Evolutionary conservation across 2,329 filamentous ascomycete genomes (phyloP), one percentile per base, ranked within the genome.

Genomic region (Sordariomycetes sp.): DNA sequence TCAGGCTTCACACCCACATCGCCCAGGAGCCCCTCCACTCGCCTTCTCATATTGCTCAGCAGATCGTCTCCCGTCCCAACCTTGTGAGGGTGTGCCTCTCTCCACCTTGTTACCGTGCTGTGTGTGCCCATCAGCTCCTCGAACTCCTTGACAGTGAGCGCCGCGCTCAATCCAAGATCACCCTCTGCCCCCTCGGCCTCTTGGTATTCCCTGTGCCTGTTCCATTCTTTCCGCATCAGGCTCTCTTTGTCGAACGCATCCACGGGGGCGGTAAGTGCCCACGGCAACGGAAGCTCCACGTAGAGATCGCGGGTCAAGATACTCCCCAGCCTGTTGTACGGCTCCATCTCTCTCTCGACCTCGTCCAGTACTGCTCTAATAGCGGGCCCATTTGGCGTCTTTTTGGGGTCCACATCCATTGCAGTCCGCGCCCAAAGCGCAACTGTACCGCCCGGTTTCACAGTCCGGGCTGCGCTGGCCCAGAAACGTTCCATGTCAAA

Each of bases 401-500:
- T 64, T 10, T 61, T 59, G n/a, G 43, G 14, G 58, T 73, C 65
- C 3, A 70, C 59, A 11, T 60, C 59, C 24, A 70, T 61, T 1
- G 63, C 60, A 6, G 70, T 71, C 3, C 65, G 67, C 0, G 69
- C 68, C 78, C 79, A 83, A 1, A 84, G 59, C 0, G 79, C 79
- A 0, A 83, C 75, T 3, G 73, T 81, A 22, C 80, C 81, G n/a
- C 76, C 76, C 0, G 79, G 77, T 60, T 72, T 75, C 8, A 84
- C 67, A 1, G 77, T 67, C 16, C 68, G 67, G 0, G 75, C 75
- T 0, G 79, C 80, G 0, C 68, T 66, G 2, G 61, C 54, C 74
- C 78, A 83, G 68, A 83, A 83, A 0, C 58, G 58, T 0, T 69
- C 61, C 72, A 82, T 74, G 61, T 83, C 72, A 67, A 84, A 82